Percentiles rank a stretch among this genome's conserved stretches.
Evolutionary conservation across 2,329 filamentous ascomycete species (phyloP).

Genomic region (Gnomoniopsis smithogilvyi): DNA sequence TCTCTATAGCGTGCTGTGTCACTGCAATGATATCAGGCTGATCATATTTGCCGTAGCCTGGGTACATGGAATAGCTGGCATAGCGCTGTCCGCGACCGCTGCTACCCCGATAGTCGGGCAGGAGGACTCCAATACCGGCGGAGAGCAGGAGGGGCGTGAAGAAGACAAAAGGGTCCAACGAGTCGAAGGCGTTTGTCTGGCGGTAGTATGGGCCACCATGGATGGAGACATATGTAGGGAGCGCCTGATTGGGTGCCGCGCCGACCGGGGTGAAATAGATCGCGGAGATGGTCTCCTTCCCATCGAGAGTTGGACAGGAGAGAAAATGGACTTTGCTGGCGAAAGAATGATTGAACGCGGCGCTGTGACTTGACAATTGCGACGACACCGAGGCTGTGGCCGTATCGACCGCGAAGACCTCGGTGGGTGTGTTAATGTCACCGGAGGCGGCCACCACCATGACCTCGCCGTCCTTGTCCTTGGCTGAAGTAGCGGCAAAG

Average conservation of each 20-base stretch:
- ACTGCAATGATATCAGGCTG: constrained; percentile 34
- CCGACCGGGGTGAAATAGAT: constrained; percentile 25
- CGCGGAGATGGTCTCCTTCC: constrained; percentile 26
- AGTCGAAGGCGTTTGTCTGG: constrained; percentile 27
- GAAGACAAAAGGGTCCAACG: constrained; percentile 19
- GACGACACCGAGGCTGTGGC: constrained; percentile 15
- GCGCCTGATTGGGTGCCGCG: constrained; percentile 17
- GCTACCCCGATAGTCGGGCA: constrained; percentile 36
- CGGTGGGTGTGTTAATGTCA: constrained; percentile 25
- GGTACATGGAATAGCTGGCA: constrained; percentile 24
- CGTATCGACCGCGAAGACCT: constrained; percentile 26
- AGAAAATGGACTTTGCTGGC: constrained; percentile 17
- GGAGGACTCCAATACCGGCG: constrained; percentile 34
- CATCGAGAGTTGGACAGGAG: constrained; percentile 26
- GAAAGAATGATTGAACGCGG: neutral
- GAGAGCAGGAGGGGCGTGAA: constrained; percentile 31
- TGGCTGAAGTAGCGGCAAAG: neutral
- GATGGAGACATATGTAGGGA: constrained; percentile 31
- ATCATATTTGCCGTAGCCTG: constrained; percentile 31
- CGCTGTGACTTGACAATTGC: constrained; percentile 24
- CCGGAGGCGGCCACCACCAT: constrained; percentile 25
- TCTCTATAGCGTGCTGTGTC: constrained; percentile 29
- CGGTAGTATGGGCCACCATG: constrained; percentile 34
- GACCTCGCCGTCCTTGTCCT: constrained; percentile 19
- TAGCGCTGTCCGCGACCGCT: constrained; percentile 30